phyloP scores from a whole-genome alignment of 2,329 filamentous ascomycete species.

The Penicillium sp. region DNA sequence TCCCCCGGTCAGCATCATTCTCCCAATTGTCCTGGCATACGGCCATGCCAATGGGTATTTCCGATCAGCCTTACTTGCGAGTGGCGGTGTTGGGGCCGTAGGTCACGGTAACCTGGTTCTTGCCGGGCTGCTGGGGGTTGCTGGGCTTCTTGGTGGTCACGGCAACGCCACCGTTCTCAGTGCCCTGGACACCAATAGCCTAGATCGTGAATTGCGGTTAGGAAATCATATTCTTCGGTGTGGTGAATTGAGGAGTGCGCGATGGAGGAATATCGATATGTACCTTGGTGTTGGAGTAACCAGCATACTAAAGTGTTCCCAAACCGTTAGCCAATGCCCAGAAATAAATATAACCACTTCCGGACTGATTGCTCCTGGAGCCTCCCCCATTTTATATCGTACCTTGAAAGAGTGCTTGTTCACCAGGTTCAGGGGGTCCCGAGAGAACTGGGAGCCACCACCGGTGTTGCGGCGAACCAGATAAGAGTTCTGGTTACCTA shows the following conservation, averaged over 20 bases:
- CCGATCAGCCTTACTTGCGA: constrained; percentile 72
- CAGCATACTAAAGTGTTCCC: constrained; percentile 77
- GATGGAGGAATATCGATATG: constrained; percentile 35
- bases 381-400: constrained; percentile 21
- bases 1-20: constrained; percentile 4
- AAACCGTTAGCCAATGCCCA: no score
- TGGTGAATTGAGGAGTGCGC: background rate
- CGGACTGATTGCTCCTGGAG: no score
- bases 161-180: constrained; percentile 77
- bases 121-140: constrained; percentile 73
- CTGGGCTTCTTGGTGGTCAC: constrained; percentile 84
- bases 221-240: background rate
- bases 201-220: background rate
- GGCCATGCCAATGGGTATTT: background rate
- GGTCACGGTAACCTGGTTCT: constrained; percentile 66
- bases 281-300: constrained; percentile 92
- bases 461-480: constrained; percentile 84
- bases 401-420: constrained; percentile 95
- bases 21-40: background rate
- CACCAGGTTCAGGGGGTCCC: constrained; percentile 88
- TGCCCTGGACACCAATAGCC: constrained; percentile 80
- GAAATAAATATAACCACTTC: no score
- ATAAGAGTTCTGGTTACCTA: constrained; percentile 87
- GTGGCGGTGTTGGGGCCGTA: constrained; percentile 74
- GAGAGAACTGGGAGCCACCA: constrained; percentile 87